Percentiles rank a stretch among this genome's conserved stretches.
Conservation (phyloP, 2,329 filamentous ascomycete species). For the Beauveria caledonica region DNA sequence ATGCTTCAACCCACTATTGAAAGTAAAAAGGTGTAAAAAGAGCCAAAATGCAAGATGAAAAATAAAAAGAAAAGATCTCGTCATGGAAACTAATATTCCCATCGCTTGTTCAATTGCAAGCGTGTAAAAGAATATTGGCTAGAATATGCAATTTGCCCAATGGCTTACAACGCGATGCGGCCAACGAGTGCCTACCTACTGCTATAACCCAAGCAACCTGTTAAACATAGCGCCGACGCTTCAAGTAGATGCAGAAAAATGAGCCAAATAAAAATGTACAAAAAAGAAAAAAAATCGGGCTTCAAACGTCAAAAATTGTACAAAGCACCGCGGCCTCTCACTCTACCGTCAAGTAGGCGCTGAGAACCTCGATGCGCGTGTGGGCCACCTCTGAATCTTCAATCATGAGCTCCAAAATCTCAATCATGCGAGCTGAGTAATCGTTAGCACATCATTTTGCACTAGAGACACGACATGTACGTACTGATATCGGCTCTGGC, state of each 20-base stretch:
- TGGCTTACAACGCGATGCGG: constrained; percentile 2
- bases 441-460: constrained; percentile 7
- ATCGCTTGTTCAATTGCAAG: not conserved
- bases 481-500: constrained; percentile 53
- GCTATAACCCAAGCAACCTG: not conserved
- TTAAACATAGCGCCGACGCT: constrained; percentile 13
- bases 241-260: constrained; percentile 7
- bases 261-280: not conserved
- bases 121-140: not conserved
- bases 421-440: constrained; percentile 49
- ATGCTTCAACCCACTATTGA: too few relatives aligned
- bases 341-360: constrained; percentile 36
- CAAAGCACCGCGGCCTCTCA: not conserved
- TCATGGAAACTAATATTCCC: not conserved
- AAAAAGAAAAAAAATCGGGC: not conserved
- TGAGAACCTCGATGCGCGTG: constrained; percentile 51
- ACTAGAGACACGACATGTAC: constrained; percentile 20
- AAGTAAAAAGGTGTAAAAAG: not conserved
- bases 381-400: constrained; percentile 51
- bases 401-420: constrained; percentile 53
- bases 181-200: not conserved
- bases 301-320: not conserved
- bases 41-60: not conserved
- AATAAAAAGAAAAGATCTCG: not conserved
- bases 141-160: not conserved